These are phyloP conservation scores for Backusella australiensis DNA, from an alignment of 192 early-diverging fungal genomes.

Conservation along the genomic window DNA sequence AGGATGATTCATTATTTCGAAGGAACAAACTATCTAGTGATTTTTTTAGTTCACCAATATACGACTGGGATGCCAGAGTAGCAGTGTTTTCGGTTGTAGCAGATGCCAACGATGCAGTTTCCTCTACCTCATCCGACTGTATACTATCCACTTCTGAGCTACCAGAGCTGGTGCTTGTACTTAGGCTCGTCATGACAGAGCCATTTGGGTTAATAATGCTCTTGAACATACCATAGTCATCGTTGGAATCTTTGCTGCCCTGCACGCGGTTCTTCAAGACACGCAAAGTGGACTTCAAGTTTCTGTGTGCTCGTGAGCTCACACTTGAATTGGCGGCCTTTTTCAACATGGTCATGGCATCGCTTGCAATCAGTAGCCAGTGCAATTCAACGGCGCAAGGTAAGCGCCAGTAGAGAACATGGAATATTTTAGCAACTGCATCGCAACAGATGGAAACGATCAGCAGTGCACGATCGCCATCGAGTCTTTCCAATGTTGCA, in stretches of 20 bases:
- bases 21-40: not conserved
- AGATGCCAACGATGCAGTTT: not conserved
- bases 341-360: slow-evolving; percentile 20
- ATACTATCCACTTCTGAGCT: not conserved
- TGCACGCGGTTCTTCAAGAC: slow-evolving; percentile 1
- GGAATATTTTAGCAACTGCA: slow-evolving; percentile 13
- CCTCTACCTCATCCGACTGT: not conserved
- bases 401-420: slow-evolving; percentile 10
- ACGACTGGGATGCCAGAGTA: not conserved
- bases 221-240: not conserved
- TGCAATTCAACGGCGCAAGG: slow-evolving; percentile 21
- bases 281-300: slow-evolving; percentile 7
- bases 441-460: slow-evolving; percentile 27
- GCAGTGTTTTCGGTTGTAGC: not conserved
- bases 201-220: not conserved
- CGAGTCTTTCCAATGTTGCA: slow-evolving; percentile 7
- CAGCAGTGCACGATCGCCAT: slow-evolving; percentile 11
- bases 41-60: slow-evolving; percentile 17
- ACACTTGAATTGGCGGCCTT: slow-evolving; percentile 6
- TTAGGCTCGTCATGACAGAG: not conserved
- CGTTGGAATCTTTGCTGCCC: not conserved
- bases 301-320: slow-evolving; percentile 1
- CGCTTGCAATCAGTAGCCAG: slow-evolving; percentile 19
- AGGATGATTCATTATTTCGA: not conserved
- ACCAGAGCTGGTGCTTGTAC: slow-evolving; percentile 11